Percentiles rank a stretch among this genome's conserved stretches.
These are phyloP conservation scores for Serendipita sp. DNA, from an alignment of 768 basidiomycete genomes.

Conservation along the genomic window DNA sequence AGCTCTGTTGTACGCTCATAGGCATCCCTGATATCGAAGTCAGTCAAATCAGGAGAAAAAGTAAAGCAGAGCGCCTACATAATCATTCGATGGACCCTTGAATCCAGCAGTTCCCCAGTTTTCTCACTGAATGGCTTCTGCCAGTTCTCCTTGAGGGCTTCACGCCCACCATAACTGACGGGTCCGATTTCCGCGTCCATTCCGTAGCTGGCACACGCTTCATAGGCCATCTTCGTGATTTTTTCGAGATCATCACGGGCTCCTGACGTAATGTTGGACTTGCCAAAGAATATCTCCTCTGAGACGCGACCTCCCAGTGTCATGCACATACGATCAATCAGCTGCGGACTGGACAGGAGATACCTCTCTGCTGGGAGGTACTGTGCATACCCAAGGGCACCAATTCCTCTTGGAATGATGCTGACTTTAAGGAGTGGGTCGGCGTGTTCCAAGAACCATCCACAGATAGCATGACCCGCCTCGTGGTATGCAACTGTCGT, in stretches of 20 bases:
- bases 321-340: constrained; percentile 94
- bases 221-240: constrained; percentile 95
- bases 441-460: constrained; percentile 97
- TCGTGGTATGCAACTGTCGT: constrained; percentile 98
- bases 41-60: not conserved
- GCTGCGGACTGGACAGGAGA: constrained; percentile 86
- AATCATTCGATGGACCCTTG: constrained; percentile 91
- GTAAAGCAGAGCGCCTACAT: constrained; percentile 25
- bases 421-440: constrained; percentile 94
- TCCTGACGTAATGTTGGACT: constrained; percentile 86
- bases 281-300: constrained; percentile 94
- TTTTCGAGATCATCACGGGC: constrained; percentile 98
- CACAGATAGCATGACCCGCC: constrained; percentile 95
- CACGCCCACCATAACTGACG: constrained; percentile 85
- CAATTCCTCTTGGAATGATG: constrained; percentile 93
- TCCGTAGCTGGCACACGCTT: constrained; percentile 88
- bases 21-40: constrained; percentile 34
- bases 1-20: constrained; percentile 72
- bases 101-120: constrained; percentile 86
- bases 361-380: constrained; percentile 94
- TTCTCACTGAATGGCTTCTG: constrained; percentile 98
- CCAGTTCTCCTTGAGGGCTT: constrained; percentile 73
- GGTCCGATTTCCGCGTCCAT: constrained; percentile 94
- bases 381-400: constrained; percentile 90
- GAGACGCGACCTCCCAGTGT: constrained; percentile 94